phyloP scores from a whole-genome alignment of 805 yeast species.

The Metschnikowia koreensis region DNA sequence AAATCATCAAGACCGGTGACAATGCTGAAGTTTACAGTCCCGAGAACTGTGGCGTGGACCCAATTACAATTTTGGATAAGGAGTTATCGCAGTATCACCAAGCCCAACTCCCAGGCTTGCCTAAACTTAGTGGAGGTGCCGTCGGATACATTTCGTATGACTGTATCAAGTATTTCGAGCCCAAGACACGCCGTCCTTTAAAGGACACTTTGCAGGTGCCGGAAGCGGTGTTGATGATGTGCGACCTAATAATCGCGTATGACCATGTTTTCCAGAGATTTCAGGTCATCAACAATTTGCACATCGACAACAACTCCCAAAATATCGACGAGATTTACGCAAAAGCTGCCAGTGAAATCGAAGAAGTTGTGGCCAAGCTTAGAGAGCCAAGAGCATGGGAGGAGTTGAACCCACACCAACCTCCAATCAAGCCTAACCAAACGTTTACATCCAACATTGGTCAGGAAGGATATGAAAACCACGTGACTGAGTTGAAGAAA shows the following conservation, averaged over 20 bases:
- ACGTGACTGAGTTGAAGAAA: conserved; percentile 69
- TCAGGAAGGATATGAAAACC: conserved; percentile 85
- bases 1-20: conserved; percentile 81
- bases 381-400: conserved; percentile 43
- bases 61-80: conserved; percentile 67
- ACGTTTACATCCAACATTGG: conserved; percentile 86
- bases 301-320: conserved; percentile 30
- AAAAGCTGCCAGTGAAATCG: conserved; percentile 57
- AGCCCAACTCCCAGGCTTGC: conserved; percentile 78
- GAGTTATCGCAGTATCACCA: conserved; percentile 67
- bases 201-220: conserved; percentile 84
- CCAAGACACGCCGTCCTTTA: conserved; percentile 71
- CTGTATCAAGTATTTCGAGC: conserved; percentile 95
- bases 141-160: conserved; percentile 95
- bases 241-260: conserved; percentile 84
- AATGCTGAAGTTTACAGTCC: conserved; percentile 31
- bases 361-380: conserved; percentile 50
- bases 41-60: conserved; percentile 62
- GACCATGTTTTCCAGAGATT: conserved; percentile 94
- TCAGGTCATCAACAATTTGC: conserved; percentile 82
- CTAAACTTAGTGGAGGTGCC: conserved; percentile 91
- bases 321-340: conserved; percentile 46
- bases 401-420: conserved; percentile 66
- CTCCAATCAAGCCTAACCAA: conserved; percentile 64
- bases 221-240: conserved; percentile 88